Percentiles rank a stretch among this genome's conserved stretches.
Conservation (phyloP, 225 moss, liverwort and hornwort genomes). For the Straminergon stramineum region DNA sequence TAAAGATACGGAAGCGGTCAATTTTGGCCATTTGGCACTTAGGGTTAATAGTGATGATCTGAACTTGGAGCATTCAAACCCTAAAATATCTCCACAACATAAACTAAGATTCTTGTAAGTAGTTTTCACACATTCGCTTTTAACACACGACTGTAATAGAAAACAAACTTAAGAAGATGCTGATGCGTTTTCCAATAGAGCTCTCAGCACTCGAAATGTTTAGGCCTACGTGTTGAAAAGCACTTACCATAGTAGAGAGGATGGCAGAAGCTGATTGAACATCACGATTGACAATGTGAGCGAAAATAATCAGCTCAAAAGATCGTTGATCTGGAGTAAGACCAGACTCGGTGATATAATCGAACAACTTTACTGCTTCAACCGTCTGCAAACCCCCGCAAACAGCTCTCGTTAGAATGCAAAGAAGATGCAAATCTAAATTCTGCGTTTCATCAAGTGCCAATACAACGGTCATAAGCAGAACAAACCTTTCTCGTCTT, state of each 20-base stretch:
- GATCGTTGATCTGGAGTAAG: slow-evolving; percentile 63
- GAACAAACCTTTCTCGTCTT: slow-evolving; percentile 61
- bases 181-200: neutral
- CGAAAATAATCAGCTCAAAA: slow-evolving; percentile 52
- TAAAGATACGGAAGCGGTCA: neutral
- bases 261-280: slow-evolving; percentile 50
- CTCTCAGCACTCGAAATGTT: neutral
- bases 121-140: neutral
- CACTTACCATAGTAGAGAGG: slow-evolving; percentile 49
- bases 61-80: neutral
- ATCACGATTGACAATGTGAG: slow-evolving; percentile 73
- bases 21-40: neutral
- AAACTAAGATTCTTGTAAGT: neutral
- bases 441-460: neutral
- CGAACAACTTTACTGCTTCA: slow-evolving; percentile 69
- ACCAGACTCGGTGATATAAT: slow-evolving; percentile 66
- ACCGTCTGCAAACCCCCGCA: slow-evolving; percentile 19
- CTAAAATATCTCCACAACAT: neutral
- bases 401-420: neutral
- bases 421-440: neutral
- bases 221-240: neutral
- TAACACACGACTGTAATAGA: neutral
- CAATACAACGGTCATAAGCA: neutral
- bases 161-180: neutral
- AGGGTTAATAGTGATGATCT: neutral